Evolutionary conservation across 192 early-diverging fungal genomes (phyloP).

Genomic region (Backusella sp.): DNA sequence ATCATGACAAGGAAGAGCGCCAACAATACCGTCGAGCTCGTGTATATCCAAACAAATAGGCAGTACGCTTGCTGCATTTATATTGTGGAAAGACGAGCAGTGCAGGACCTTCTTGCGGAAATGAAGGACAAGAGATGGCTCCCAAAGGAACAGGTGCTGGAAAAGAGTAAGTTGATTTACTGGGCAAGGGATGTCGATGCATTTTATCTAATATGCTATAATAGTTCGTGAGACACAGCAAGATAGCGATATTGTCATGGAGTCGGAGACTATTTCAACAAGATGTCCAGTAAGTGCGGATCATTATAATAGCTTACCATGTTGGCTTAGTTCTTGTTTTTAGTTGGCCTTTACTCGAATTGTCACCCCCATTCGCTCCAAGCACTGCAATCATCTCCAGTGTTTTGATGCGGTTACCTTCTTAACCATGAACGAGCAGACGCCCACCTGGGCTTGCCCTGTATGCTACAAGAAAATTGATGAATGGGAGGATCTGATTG

Average conservation of each 20-base stretch:
- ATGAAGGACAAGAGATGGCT: slow-evolving; percentile 41
- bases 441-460: slow-evolving; percentile 71
- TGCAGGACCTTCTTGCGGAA: slow-evolving; percentile 40
- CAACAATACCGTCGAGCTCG: background rate
- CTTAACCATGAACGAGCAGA: slow-evolving; percentile 68
- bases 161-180: slow-evolving; percentile 36
- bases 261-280: slow-evolving; percentile 62
- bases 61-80: slow-evolving; percentile 41
- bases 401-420: slow-evolving; percentile 80
- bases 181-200: background rate
- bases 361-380: slow-evolving; percentile 55
- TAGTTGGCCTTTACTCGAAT: slow-evolving; percentile 67
- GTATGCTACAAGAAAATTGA: slow-evolving; percentile 57
- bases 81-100: slow-evolving; percentile 42
- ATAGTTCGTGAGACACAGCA: slow-evolving; percentile 42
- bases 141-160: slow-evolving; percentile 46
- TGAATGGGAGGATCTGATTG: slow-evolving; percentile 59
- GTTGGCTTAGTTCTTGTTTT: no score
- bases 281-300: slow-evolving; percentile 66
- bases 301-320: background rate
- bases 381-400: slow-evolving; percentile 72
- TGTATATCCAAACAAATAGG: slow-evolving; percentile 20
- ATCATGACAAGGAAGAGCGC: slow-evolving; percentile 17
- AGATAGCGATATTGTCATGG: slow-evolving; percentile 66
- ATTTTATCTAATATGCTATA: background rate